Evolutionary conservation across 1,284 basidiomycete species (phyloP), one percentile per base, ranked within the genome.

Genomic region (Schizophyllum amplum): DNA sequence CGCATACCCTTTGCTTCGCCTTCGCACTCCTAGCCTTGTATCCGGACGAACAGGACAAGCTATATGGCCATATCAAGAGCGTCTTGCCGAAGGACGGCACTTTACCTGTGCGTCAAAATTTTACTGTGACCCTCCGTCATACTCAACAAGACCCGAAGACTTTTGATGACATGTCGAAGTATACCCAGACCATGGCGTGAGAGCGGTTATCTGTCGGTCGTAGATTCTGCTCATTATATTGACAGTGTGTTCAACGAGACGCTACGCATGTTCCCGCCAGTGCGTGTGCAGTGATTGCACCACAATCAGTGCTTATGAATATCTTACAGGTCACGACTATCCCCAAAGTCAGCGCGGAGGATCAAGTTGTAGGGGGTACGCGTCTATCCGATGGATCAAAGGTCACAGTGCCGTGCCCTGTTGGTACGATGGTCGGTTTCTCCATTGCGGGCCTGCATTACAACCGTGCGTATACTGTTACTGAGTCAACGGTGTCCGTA

Each of bases 1-100:
- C 69, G 0, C 64, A 73, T 64, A 82, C 83, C 0, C 66, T 87
- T 1, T 79, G 76, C 52, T 86, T 81, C 59, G 69, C 79, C 1
- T 75, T 87, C 55, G 83, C 75, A 9, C 54, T 76, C 54, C 59
- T 77, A 24, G 75, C 74, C 2, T 60, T 77, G 20, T 75, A 87
- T 64, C 82, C 76, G 2, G 79, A 84, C 0, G 77, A 81, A 62
- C 86, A 89, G 66, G 81, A 85, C 56, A 78, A 71, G 57, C 66
- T 87, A 7, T 79, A 77, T 61, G 64, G 82, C 47, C 77, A 84
- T 52, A 77, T 86, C 61, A 72, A 71, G 25, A 62, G 63, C 52
- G 61, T 80, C 3, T 63, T 79, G 47, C 67, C 33, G 33, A 42
- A 42, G 33, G 33, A 42, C 7, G 33, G 33, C 3, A 9, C 13